Evolutionary conservation across 2,329 filamentous ascomycete genomes (phyloP).

Genomic region (Teratosphaeria nubilosa): DNA sequence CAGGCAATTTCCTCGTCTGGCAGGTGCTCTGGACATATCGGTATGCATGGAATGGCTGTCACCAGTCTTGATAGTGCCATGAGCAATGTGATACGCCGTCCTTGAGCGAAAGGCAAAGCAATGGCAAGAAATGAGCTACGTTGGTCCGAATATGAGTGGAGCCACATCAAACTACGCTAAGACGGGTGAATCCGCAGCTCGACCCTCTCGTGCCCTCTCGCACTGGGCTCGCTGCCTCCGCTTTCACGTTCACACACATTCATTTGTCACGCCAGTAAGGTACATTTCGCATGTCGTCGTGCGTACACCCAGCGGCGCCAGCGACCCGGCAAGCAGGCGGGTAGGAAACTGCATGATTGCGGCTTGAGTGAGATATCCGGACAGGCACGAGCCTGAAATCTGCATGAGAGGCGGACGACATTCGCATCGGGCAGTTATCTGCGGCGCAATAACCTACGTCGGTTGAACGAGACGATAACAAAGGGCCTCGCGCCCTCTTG

Average conservation of each 20-base stretch:
- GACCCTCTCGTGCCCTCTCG: neutral
- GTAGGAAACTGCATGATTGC: neutral
- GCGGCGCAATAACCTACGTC: neutral
- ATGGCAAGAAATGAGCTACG: neutral
- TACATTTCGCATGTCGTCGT: neutral
- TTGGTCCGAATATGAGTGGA: neutral
- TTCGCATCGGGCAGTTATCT: neutral
- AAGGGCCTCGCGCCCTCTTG: neutral
- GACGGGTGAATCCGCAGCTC: neutral
- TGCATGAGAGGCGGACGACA: neutral
- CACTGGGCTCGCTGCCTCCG: neutral
- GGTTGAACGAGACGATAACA: neutral
- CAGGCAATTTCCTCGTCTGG: neutral
- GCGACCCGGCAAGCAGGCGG: neutral
- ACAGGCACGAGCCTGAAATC: neutral
- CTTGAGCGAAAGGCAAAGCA: neutral
- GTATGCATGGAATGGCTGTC: neutral
- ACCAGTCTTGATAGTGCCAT: no score
- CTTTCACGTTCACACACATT: neutral
- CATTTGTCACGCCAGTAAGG: neutral
- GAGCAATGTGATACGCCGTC: neutral
- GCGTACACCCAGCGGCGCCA: neutral
- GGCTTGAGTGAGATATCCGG: neutral
- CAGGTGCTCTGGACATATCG: neutral
- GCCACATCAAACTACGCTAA: neutral